Percentiles rank a stretch among this genome's conserved stretches.
Evolutionary conservation across 805 yeast species (phyloP).

Genomic region (Komagataella phaffii): DNA sequence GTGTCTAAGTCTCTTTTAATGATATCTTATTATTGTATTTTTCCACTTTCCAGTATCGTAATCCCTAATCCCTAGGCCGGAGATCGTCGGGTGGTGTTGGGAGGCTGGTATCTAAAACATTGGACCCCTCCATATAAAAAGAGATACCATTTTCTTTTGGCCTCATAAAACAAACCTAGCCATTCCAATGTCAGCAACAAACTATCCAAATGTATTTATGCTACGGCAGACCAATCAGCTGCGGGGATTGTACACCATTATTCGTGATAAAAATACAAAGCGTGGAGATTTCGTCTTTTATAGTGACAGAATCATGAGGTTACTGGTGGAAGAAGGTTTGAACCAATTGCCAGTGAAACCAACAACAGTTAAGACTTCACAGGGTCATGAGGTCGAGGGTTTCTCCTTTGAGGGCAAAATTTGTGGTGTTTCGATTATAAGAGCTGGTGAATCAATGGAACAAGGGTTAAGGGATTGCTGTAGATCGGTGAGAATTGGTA

Average conservation of each 20-base stretch:
- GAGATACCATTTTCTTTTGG: not conserved
- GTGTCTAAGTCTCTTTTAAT: not conserved
- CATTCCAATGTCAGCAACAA: not conserved
- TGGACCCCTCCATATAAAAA: not conserved
- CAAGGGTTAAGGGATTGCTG: constrained; percentile 97
- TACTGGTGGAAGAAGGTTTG: constrained; percentile 90
- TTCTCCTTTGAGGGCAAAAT: constrained; percentile 79
- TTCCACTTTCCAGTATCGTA: not conserved
- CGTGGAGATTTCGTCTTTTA: constrained; percentile 93
- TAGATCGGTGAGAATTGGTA: constrained; percentile 91
- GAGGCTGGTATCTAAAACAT: not conserved
- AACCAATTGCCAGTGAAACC: constrained; percentile 86
- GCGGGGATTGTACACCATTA: constrained; percentile 68
- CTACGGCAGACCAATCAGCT: constrained; percentile 87
- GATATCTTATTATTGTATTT: not conserved
- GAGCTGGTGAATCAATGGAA: constrained; percentile 99
- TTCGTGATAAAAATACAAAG: constrained; percentile 67
- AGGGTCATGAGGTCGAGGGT: constrained; percentile 62
- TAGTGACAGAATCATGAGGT: constrained; percentile 86
- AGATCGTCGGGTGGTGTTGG: not conserved
- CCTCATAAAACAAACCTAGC: not conserved
- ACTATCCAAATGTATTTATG: constrained; percentile 41
- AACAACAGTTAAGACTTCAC: constrained; percentile 57
- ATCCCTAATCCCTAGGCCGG: not conserved
- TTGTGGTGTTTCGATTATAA: constrained; percentile 94